A percentile compares a stretch with the other conserved stretches of the same genome.
These are phyloP conservation scores for Boletellus dicymbophilus DNA, from an alignment of 1,284 basidiomycete species.

Conservation along the genomic window DNA sequence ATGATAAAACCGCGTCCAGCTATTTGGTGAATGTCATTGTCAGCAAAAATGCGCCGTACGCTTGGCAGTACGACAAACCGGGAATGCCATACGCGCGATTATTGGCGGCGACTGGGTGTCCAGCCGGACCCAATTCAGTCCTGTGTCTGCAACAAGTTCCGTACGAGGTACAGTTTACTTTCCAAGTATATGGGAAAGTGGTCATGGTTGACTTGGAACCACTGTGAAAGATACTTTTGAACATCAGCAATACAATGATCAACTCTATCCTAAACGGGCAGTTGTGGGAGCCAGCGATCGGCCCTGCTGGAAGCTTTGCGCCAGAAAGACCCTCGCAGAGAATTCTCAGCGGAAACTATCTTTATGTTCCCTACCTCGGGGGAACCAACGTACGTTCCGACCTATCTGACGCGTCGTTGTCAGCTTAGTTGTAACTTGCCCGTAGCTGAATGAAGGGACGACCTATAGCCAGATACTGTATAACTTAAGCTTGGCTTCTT, in stretches of 20 bases:
- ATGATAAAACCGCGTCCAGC: too few relatives aligned
- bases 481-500: conserved; percentile 12
- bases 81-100: conserved; percentile 55
- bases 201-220: not conserved
- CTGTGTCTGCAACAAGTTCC: conserved; percentile 30
- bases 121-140: conserved; percentile 42
- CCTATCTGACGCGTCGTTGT: not conserved
- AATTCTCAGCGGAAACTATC: conserved; percentile 50
- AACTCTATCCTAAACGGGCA: conserved; percentile 48
- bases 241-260: conserved; percentile 48
- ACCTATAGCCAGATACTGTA: conserved; percentile 6
- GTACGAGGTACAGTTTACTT: conserved; percentile 14
- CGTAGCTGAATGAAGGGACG: conserved; percentile 21
- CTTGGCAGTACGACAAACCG: conserved; percentile 53
- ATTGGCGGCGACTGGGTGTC: conserved; percentile 47
- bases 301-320: conserved; percentile 52
- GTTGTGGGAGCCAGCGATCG: conserved; percentile 60
- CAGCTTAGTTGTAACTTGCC: too few relatives aligned
- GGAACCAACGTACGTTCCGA: conserved; percentile 18
- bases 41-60: conserved; percentile 57
- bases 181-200: not conserved
- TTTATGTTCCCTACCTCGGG: conserved; percentile 54
- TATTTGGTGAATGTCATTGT: not conserved
- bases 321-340: conserved; percentile 47
- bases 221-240: conserved; percentile 13